Evolutionary conservation across 257 asterid genomes (phyloP).

Genomic region (Eustoma russellianum): DNA sequence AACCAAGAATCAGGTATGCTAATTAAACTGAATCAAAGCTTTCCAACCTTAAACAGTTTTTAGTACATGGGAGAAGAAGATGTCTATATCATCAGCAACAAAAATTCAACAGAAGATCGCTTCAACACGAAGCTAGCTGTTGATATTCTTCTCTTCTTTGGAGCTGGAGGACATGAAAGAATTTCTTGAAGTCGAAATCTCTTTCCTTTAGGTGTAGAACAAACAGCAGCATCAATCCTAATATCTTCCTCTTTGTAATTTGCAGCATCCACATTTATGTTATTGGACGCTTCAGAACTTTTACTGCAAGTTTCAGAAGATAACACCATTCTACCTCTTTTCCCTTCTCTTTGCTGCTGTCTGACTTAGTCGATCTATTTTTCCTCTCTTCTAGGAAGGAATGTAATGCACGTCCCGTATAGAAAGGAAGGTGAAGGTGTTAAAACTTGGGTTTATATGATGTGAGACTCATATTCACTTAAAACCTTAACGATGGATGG

Average conservation of each 20-base stretch:
- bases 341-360: background rate
- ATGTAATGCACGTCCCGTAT: too few species aligned
- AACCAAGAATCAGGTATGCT: too few species aligned
- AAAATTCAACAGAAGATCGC: constrained; percentile 17
- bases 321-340: background rate
- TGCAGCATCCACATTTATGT: background rate
- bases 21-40: background rate
- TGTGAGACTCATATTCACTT: too few species aligned
- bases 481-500: too few species aligned
- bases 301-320: background rate
- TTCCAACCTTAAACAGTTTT: constrained; percentile 4
- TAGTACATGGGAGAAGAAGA: constrained; percentile 31
- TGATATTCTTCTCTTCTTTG: constrained; percentile 37
- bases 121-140: constrained; percentile 12
- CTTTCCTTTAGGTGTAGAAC: constrained; percentile 46
- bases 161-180: constrained; percentile 45
- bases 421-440: too few species aligned
- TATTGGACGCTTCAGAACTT: background rate
- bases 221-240: constrained; percentile 2
- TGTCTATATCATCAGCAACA: constrained; percentile 39
- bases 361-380: background rate
- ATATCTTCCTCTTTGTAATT: background rate
- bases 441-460: too few species aligned
- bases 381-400: constrained; percentile 1
- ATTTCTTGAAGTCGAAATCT: constrained; percentile 27